Base-by-base conservation (phyloP, 495 filamentous ascomycete genomes). In the Glutinoglossum americanum region DNA sequence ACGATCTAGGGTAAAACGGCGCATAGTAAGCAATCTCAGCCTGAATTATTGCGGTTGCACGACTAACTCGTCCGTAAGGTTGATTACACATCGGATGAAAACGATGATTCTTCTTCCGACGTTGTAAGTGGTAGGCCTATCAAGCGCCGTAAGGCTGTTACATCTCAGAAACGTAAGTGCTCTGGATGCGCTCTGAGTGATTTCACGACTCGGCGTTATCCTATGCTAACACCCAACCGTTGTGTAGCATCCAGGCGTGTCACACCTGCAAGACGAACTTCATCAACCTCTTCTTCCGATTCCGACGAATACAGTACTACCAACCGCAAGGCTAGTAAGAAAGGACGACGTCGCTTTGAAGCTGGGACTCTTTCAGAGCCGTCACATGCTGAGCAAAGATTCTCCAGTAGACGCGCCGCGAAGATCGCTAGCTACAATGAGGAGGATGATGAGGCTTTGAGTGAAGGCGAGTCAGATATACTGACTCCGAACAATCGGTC, bases 361-460 rank as follows among this genome's bases (percentile, higher is more conserved):
- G 70, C 77, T 19, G 79, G 17, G 4, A 21, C 10, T 19, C 41
- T 81, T 11, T 67, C 32, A n/a, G 60, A 72, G 9, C 76, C 81
- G 9, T 69, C 79, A 15, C 73, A 80, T 25, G 76, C 80, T 56
- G 85, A 88, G 61, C 82, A 94, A 58, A 82, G 92, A 60, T 96
- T 94, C 77, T 95, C 88, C 4, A 94, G 84, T 39, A 76, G 92
- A 55, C 82, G 85, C 59, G 87, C 89, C 57, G 82, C 83, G 3
- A 87, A 85, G 64, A 78, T 96, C 13, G 83, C 85, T 32, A 90
- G 81, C 54, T 93, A 93, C 65, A 88, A 76, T n/a, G 80, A 93
- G 64, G 84, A 92, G 65, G 87, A 92, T 63, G 85, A 82, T 57
- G 85, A 89, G 59, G 79, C 80, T 23, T 72, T 77, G 37, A 81